A percentile compares a stretch with the other conserved stretches of the same genome.
Evolutionary conservation across 768 basidiomycete genomes (phyloP).

Genomic region (Tylopilus subfusipes): DNA sequence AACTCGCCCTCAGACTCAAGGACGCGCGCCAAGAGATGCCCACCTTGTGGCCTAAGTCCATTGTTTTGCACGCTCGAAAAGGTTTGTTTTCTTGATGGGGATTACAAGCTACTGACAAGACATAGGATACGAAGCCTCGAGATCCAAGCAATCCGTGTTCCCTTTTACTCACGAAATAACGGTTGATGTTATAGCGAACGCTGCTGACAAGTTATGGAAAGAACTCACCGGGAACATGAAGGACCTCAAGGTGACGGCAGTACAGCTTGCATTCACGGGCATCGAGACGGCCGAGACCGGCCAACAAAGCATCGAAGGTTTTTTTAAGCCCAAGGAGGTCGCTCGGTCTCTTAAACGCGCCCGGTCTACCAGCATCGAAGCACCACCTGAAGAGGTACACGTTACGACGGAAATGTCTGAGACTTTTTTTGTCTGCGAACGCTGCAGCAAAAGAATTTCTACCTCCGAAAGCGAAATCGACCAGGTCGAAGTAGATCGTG

Average conservation of each 20-base stretch:
- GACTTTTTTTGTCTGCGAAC: conserved; percentile 51
- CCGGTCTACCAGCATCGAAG: conserved; percentile 29
- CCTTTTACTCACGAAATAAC: conserved; percentile 75
- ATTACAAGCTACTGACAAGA: conserved; percentile 1
- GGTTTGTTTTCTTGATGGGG: conserved; percentile 37
- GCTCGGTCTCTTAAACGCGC: conserved; percentile 36
- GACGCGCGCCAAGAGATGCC: conserved; percentile 73
- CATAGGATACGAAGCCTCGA: conserved; percentile 59
- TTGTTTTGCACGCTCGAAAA: conserved; percentile 76
- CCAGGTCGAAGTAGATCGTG: conserved; percentile 24
- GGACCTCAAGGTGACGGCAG: conserved; percentile 64
- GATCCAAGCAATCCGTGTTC: conserved; percentile 84
- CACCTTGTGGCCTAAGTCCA: conserved; percentile 87
- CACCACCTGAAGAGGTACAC: neutral
- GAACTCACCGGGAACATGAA: conserved; percentile 65
- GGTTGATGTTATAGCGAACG: conserved; percentile 70
- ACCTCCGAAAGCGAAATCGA: conserved; percentile 25
- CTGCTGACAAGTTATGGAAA: conserved; percentile 81
- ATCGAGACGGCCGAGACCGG: conserved; percentile 73
- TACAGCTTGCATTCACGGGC: conserved; percentile 74
- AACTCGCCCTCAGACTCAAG: conserved; percentile 78
- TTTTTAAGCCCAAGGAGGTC: conserved; percentile 50
- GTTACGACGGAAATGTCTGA: neutral
- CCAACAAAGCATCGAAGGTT: conserved; percentile 85
- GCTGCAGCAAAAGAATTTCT: conserved; percentile 50